Conservation (phyloP, 768 basidiomycete genomes). For the Lentinula detonsa region DNA sequence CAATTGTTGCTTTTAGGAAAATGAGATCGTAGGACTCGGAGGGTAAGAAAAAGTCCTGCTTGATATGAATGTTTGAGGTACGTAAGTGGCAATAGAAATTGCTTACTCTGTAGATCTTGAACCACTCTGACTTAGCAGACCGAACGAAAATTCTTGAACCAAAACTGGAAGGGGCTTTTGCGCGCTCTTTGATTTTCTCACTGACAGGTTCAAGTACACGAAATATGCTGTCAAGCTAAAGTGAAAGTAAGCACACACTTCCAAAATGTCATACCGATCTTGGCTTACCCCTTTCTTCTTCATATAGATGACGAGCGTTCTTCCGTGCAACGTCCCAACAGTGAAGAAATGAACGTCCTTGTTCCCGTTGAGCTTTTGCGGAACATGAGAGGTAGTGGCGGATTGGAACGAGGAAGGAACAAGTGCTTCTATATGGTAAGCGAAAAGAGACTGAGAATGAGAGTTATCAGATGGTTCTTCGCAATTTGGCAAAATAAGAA, state of each 20-base stretch:
- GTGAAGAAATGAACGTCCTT: conserved; percentile 96
- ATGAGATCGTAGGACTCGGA: conserved; percentile 88
- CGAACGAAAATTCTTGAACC: conserved; percentile 73
- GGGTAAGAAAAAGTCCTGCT: conserved; percentile 74
- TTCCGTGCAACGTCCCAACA: conserved; percentile 79
- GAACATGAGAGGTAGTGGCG: conserved; percentile 64
- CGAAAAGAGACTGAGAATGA: conserved; percentile 64
- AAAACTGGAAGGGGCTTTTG: conserved; percentile 64
- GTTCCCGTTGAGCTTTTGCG: conserved; percentile 85
- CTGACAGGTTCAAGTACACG: conserved; percentile 92
- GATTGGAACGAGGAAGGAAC: conserved; percentile 80
- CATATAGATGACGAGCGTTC: conserved; percentile 80
- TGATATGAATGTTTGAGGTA: not conserved
- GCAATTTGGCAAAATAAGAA: not conserved
- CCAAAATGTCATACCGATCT: conserved; percentile 62
- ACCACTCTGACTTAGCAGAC: conserved; percentile 87
- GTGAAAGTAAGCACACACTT: conserved; percentile 58
- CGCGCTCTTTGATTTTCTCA: conserved; percentile 78
- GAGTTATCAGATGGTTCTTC: not conserved
- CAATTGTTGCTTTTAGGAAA: conserved; percentile 91
- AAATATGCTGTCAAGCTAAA: conserved; percentile 83
- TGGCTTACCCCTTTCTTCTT: conserved; percentile 68
- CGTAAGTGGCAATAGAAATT: not conserved
- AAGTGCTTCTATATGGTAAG: conserved; percentile 93
- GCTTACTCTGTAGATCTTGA: conserved; percentile 73